Base-by-base conservation (phyloP, 1,284 basidiomycete species). In the Ganoderma resinaceum region DNA sequence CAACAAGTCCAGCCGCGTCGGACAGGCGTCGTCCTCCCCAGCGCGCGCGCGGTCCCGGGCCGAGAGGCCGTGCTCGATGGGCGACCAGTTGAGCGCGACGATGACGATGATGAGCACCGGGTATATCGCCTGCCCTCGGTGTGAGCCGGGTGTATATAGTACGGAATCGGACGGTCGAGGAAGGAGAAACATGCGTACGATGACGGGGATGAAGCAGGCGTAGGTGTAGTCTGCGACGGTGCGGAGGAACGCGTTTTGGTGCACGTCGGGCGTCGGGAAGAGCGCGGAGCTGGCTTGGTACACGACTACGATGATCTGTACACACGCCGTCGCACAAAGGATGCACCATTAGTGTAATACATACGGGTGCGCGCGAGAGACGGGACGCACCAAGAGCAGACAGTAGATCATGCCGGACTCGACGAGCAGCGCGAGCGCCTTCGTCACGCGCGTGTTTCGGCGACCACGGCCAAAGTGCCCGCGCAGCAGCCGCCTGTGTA, bases 81-180 rank as follows among this genome's bases (percentile, higher is more conserved):
- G 58, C 58, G 58, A 59, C 58, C 58, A 59, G 35, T 59, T 59
- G 58, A 59, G 58, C 35, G 58, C 58, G 37, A 62, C 61, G 20
- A 62, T 46, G 43, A 62, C 61, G 33, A 62, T 62, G 33, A 62
- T 62, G 20, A 53, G 46, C 33, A 62, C 46, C 31, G 61, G 61
- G 12, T 62, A 62, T 5, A 37, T 49, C 0, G 61, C 61, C 61
- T 62, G 46, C 14, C 42, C 20, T 8, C 42, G 20, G 42, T 8
- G 2, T n/a, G 1, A 8, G 18, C 20, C 18, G 3, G 18, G 20
- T 8, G 42, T n/a, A n/a, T n/a, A n/a, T n/a, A n/a, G n/a, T n/a
- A n/a, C n/a, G n/a, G n/a, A n/a, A n/a, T n/a, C n/a, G n/a, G n/a
- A 20, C 40, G n/a, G 58, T 42, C 33, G n/a, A 9, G 14, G 23